A percentile compares a stretch with the other conserved stretches of the same genome.
Evolutionary conservation across 1,139 yeast species (phyloP).

Genomic region (Arxiozyma slooffiae): DNA sequence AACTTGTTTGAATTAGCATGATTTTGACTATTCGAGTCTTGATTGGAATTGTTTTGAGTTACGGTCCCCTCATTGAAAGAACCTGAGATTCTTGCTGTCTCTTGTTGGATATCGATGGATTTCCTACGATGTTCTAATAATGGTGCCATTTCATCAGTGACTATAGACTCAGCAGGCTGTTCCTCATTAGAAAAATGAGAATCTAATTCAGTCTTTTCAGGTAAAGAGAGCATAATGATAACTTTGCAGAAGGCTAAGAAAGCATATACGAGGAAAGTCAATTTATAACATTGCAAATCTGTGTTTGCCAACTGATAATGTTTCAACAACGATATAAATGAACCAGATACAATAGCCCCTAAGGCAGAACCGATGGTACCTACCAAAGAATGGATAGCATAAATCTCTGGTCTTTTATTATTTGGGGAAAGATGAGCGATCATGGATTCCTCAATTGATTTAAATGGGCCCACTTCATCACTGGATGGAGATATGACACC

Average conservation of each 20-base stretch:
- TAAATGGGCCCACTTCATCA: conserved; percentile 88
- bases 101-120: conserved; percentile 4
- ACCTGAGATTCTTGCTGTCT: background rate
- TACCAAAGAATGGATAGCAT: conserved; percentile 46
- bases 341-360: conserved; percentile 63
- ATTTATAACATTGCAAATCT: conserved; percentile 37
- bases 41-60: background rate
- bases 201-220: conserved; percentile 45
- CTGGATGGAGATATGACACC: conserved; percentile 87
- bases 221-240: conserved; percentile 43
- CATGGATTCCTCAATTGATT: conserved; percentile 78
- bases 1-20: conserved; percentile 8
- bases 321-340: conserved; percentile 39
- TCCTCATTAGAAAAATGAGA: conserved; percentile 19
- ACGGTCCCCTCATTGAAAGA: background rate
- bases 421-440: conserved; percentile 71
- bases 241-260: conserved; percentile 48
- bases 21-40: background rate
- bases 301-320: conserved; percentile 30
- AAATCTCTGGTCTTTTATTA: conserved; percentile 59
- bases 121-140: conserved; percentile 11
- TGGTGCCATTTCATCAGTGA: conserved; percentile 23
- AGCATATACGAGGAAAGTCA: conserved; percentile 50
- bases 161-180: conserved; percentile 17
- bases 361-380: conserved; percentile 69